Percentiles rank a stretch among this genome's conserved stretches.
These are phyloP conservation scores for Neurospora africana DNA, from an alignment of 495 filamentous ascomycete species.

Conservation along the genomic window DNA sequence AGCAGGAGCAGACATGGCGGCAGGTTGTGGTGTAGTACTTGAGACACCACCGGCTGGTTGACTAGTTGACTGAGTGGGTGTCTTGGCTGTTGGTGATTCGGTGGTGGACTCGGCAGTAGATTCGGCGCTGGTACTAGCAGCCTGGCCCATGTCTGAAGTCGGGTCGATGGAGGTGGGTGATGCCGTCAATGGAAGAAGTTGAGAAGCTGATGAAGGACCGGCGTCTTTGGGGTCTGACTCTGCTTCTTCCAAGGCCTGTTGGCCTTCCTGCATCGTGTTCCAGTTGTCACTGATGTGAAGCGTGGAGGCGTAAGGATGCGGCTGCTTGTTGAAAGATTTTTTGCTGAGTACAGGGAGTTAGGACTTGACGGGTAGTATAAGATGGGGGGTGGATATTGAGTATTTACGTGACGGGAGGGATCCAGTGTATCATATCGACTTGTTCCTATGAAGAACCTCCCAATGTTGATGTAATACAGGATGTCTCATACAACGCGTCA, in stretches of 20 bases:
- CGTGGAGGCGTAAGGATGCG: background rate
- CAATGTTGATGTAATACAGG: background rate
- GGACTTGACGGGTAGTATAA: background rate
- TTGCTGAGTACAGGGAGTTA: background rate
- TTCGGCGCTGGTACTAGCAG: background rate
- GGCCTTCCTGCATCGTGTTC: background rate
- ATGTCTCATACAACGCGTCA: background rate
- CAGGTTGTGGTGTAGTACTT: background rate
- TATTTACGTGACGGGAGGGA: background rate
- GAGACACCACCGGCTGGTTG: background rate
- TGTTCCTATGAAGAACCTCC: background rate
- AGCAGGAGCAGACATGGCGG: background rate
- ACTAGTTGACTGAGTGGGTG: background rate
- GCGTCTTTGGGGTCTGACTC: background rate
- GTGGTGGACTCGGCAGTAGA: background rate
- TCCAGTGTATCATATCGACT: background rate
- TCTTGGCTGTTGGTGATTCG: background rate
- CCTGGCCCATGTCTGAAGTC: background rate
- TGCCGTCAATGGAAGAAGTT: constrained; percentile 3
- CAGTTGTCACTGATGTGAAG: background rate
- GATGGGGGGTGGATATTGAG: background rate
- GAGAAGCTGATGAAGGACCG: background rate
- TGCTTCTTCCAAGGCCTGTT: background rate
- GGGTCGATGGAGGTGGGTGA: constrained; percentile 12
- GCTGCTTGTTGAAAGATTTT: background rate